Evolutionary conservation across 164 flowering plant species (phyloP), one percentile per base, ranked within the genome.

Genomic region (Akebia trifoliata): DNA sequence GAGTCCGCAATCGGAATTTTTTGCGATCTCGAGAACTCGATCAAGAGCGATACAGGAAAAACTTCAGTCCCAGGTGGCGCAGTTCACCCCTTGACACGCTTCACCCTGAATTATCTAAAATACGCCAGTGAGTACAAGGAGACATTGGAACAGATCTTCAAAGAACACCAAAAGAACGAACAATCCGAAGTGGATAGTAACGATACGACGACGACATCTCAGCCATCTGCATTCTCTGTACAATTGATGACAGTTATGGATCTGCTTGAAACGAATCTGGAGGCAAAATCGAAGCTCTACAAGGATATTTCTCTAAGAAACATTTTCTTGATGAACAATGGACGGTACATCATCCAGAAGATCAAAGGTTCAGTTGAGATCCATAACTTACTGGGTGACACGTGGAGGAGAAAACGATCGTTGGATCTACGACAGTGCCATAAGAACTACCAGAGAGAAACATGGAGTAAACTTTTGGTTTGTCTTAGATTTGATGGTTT

Each of bases 251-350:
- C 39, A 32, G 70, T 89, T 0, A 80, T 89, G 91, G 90, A 82
- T 24, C 61, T 81, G 4, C 49, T 93, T 20, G 94, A 84, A 42
- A 21, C 58, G 0, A 86, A 84, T 56, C 74, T 90, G 0, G 91
- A 80, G 2, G 26, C 64, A 8, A 90, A 83, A 45, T 79, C 99
- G 25, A 79, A 62, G 59, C 81, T 85, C 8, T 93, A 93, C 76
- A 73, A 61, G 31, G 97, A 93, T 51, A 62, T 61, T 0, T 67
- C 99, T 0, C 50, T 90, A 21, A 50, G 83, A 36, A 65, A 67
- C 82, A 72, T 93, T 1, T 93, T 93, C 73, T 48, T 90, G 71
- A 87, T 90, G 97, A 93, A 93, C 74, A 93, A 93, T 46, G 90
- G 88, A 2, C 60, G 96, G 6, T 93, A 93, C 65, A 84, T 93